A percentile compares a stretch with the other conserved stretches of the same genome.
phyloP scores from a whole-genome alignment of 345 rosid species.

The Microthlaspi erraticum region DNA sequence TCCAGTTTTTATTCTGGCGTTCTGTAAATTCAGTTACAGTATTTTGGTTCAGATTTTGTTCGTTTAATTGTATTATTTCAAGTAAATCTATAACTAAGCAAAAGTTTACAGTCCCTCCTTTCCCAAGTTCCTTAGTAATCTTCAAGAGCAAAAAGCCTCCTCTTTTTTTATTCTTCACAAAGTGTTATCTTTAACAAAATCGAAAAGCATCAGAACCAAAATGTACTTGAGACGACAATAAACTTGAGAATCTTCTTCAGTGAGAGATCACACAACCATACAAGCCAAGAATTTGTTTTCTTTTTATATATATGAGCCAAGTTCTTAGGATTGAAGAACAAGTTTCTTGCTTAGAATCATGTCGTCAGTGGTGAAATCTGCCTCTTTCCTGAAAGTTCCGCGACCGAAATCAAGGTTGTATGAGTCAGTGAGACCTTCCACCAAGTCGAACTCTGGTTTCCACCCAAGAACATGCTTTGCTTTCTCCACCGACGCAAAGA shows the following conservation, averaged over 20 bases:
- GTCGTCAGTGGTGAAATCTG: slow-evolving; percentile 93
- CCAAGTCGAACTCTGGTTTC: slow-evolving; percentile 80
- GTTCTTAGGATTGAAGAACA: slow-evolving; percentile 63
- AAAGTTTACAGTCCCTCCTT: not conserved
- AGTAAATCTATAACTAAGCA: not conserved
- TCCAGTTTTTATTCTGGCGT: not conserved
- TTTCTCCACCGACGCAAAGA: slow-evolving; percentile 89
- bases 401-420: slow-evolving; percentile 91
- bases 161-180: too few relatives aligned
- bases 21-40: not conserved
- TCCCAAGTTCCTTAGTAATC: not conserved
- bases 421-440: slow-evolving; percentile 93
- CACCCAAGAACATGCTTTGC: slow-evolving; percentile 85
- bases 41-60: not conserved
- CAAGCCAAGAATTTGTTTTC: slow-evolving; percentile 22
- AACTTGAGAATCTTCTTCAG: slow-evolving; percentile 11
- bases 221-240: slow-evolving; percentile 15
- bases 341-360: slow-evolving; percentile 79
- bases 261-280: slow-evolving; percentile 11
- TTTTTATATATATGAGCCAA: slow-evolving; percentile 16
- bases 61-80: not conserved
- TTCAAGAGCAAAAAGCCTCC: not conserved
- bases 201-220: not conserved
- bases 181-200: not conserved
- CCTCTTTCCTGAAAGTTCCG: slow-evolving; percentile 87